Percentiles rank a stretch among this genome's conserved stretches.
phyloP scores from a whole-genome alignment of 805 yeast species.

The Zygosaccharomyces gambellarensis region DNA sequence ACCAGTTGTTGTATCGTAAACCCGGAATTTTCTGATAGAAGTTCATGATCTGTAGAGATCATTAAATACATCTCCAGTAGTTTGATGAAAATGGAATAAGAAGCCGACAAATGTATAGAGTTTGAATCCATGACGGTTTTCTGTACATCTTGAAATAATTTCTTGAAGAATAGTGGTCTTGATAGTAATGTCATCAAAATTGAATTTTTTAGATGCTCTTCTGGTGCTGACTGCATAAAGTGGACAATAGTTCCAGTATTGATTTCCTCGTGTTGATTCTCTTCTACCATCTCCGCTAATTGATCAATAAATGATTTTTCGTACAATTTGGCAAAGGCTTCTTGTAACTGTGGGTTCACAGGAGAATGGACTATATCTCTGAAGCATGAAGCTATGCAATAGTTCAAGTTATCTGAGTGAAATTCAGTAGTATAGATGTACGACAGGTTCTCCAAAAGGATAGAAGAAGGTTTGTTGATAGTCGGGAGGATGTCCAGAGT shows the following conservation, averaged over 20 bases:
- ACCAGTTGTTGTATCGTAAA: slow-evolving; percentile 18
- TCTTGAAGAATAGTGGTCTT: slow-evolving; percentile 14
- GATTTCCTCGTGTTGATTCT: neutral
- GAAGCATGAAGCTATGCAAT: slow-evolving; percentile 11
- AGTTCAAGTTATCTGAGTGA: neutral
- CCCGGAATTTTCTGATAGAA: slow-evolving; percentile 14
- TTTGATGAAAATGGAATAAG: slow-evolving; percentile 18
- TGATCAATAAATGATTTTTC: slow-evolving; percentile 13
- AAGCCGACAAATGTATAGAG: slow-evolving; percentile 7
- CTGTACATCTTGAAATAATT: slow-evolving; percentile 6
- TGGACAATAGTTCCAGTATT: slow-evolving; percentile 8
- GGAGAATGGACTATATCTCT: slow-evolving; percentile 5
- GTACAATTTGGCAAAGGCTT: slow-evolving; percentile 11
- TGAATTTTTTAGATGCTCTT: slow-evolving; percentile 13
- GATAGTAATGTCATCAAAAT: slow-evolving; percentile 17
- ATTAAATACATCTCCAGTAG: slow-evolving; percentile 23
- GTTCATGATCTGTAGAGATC: slow-evolving; percentile 30
- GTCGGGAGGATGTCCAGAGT: slow-evolving; percentile 7
- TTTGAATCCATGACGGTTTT: neutral
- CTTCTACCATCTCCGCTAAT: slow-evolving; percentile 10
- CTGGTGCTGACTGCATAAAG: slow-evolving; percentile 14
- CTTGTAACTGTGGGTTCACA: slow-evolving; percentile 3
- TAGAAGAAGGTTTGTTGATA: slow-evolving; percentile 2
- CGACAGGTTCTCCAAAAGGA: slow-evolving; percentile 17
- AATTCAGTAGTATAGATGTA: slow-evolving; percentile 8